Base-by-base conservation (phyloP, 306 rosid species). In the Astragalus membranaceus region DNA sequence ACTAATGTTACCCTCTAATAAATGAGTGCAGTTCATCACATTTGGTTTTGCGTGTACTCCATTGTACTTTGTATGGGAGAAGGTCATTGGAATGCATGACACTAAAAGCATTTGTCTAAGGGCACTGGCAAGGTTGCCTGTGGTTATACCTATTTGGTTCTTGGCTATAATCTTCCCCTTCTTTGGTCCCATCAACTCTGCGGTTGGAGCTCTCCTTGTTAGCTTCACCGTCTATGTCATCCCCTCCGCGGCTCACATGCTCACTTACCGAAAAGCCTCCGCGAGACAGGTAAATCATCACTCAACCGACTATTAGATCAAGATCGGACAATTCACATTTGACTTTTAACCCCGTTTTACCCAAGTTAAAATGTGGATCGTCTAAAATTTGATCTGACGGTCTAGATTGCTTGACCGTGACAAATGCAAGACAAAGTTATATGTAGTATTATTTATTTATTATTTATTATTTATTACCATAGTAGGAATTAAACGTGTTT, bases 11-110 rank as follows among this genome's bases (percentile, higher is more conserved):
- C 23, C 15, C 7, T 1, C 8, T 33, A 60, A 73, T 16, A 59
- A 58, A 54, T 43, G 73, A 41, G 8, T 83, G 92, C 91, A 94
- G 99, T 94, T 94, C 61, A 94, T 94, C 20, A 94, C 99, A 60
- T 94, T 94, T 37, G 99, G 99, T 13, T 94, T 94, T 54, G 99
- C 99, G 8, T 81, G 96, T 70, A 94, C 99, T 12, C 99, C 99
- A n/a, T 41, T 94, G 79, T 94, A 94, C 85, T 94, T 94, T 54
- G 99, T 94, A 59, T 94, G 99, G 99, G 99, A 94, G 89, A 94
- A 94, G 82, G 96, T 89, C 72, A 91, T 94, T 17, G 99, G 97
- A 52, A 94, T 94, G 97, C 99, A 94, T 58, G 96, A 88, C 75
- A 85, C 99, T 20, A 94, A 15, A 63, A 94, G 99, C 85, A 70